Base-by-base conservation (phyloP, 2,329 filamentous ascomycete genomes). In the Biscogniauxia sp. region DNA sequence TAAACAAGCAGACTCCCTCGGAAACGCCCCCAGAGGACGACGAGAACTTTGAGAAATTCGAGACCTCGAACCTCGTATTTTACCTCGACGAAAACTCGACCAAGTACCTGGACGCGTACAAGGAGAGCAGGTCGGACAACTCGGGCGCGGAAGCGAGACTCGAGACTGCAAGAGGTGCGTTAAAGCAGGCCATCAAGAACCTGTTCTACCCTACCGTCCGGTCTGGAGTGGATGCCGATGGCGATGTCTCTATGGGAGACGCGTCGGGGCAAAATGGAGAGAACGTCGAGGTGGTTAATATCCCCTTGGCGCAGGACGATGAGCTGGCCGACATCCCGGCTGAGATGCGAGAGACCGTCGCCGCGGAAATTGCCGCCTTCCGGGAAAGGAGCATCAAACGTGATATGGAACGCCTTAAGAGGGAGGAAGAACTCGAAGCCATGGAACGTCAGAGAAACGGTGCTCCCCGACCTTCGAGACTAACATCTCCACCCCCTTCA, bases 341-440 rank as follows among this genome's bases (percentile, higher is more conserved):
- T 0, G 95, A 98, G 73, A 96, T 97, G 92, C 88, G 95, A 23
- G 95, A 96, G 73, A 93, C 92, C 0, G 95, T 99, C 17, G 92
- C 95, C 0, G 89, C 89, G 60, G 96, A 99, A 74, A 99, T 99
- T 70, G 88, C 92, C 0, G 91, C 93, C 0, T 99, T 99, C 80
- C 85, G 95, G 66, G 95, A 99, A 67, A 85, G 94, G 20, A 97
- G 94, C 68, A 97, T 88, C 61, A 87, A 90, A 63, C 85, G 94
- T 49, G 95, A 99, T 72, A 79, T 96, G 71, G 95, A 99, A 75
- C 90, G 95, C 3, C 78, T 97, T 41, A 88, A 88, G 71, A 84
- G 89, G 52, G 95, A 99, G 75, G 95, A 99, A 73, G 94, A 98
- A 73, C 87, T 97, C 68, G 95, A 98, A 73, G 90, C 91, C 59